These are phyloP conservation scores for Corylus avellana DNA, from an alignment of 306 rosid species.

Conservation along the genomic window DNA sequence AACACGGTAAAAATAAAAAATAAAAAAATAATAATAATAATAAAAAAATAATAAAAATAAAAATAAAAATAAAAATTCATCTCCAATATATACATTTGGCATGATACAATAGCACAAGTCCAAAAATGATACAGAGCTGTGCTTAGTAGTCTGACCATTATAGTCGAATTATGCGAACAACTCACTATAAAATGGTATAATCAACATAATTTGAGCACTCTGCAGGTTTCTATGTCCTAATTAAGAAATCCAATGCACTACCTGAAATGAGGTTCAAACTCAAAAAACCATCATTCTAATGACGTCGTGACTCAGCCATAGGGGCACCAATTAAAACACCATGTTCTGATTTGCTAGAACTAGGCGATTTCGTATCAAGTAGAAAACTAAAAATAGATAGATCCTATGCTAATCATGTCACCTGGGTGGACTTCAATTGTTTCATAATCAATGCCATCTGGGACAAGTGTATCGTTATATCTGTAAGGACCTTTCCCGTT, in stretches of 20 bases:
- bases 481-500: constrained; percentile 95
- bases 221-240: background rate
- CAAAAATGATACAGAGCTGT: background rate
- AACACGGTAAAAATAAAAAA: background rate
- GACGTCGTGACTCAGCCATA: constrained; percentile 8
- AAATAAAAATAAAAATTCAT: background rate
- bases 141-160: background rate
- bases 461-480: constrained; percentile 83
- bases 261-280: background rate
- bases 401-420: constrained; percentile 24
- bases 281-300: background rate
- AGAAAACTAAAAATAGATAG: constrained; percentile 11
- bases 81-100: background rate
- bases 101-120: constrained; percentile 8
- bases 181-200: background rate
- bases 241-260: background rate
- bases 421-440: constrained; percentile 82
- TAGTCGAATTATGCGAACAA: background rate
- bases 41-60: too few relatives aligned
- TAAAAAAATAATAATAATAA: too few relatives aligned
- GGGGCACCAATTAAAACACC: background rate
- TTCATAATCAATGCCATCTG: constrained; percentile 76
- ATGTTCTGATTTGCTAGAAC: background rate
- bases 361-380: background rate
- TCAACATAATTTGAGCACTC: background rate